Evolutionary conservation across 139 green algal genomes (phyloP).

Genomic region (Chlamydomonas sphaeroides): DNA sequence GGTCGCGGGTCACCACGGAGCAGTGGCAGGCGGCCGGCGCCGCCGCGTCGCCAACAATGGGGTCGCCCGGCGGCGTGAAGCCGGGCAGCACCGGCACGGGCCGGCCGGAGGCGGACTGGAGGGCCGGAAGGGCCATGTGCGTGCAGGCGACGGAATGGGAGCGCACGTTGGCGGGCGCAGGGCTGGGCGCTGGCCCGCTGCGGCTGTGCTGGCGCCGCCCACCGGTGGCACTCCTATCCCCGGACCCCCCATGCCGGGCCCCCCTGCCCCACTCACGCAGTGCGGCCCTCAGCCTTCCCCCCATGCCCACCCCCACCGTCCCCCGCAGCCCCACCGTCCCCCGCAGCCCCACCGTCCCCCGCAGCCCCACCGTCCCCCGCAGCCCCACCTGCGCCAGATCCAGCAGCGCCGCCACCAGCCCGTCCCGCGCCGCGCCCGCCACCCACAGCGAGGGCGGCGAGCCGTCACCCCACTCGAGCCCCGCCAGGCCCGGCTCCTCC

Average conservation of each 20-base stretch:
- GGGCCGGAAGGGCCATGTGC: neutral
- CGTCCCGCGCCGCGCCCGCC: constrained; percentile 70
- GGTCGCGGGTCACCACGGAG: constrained; percentile 44
- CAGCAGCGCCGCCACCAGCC: constrained; percentile 74
- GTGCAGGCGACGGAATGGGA: too few relatives aligned
- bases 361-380: too few relatives aligned
- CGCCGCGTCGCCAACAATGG: constrained; percentile 7
- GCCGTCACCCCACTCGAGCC: constrained; percentile 78
- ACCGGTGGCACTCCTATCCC: too few relatives aligned
- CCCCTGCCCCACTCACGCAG: too few relatives aligned
- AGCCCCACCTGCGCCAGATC: constrained; percentile 72
- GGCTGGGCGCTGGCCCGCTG: neutral
- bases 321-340: neutral
- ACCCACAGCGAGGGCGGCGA: constrained; percentile 65
- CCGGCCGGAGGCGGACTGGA: constrained; percentile 50
- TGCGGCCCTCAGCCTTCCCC: too few relatives aligned
- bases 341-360: neutral
- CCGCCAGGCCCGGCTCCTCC: constrained; percentile 79
- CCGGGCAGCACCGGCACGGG: constrained; percentile 68
- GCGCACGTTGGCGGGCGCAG: too few relatives aligned
- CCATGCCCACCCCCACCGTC: too few relatives aligned
- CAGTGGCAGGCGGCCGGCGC: constrained; percentile 32
- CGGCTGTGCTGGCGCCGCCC: too few relatives aligned
- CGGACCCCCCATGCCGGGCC: too few relatives aligned
- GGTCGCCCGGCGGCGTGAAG: constrained; percentile 65